Percentiles rank a stretch among this genome's conserved stretches.
Evolutionary conservation across 1,139 yeast species (phyloP).

Genomic region (Geotrichum restrictum): DNA sequence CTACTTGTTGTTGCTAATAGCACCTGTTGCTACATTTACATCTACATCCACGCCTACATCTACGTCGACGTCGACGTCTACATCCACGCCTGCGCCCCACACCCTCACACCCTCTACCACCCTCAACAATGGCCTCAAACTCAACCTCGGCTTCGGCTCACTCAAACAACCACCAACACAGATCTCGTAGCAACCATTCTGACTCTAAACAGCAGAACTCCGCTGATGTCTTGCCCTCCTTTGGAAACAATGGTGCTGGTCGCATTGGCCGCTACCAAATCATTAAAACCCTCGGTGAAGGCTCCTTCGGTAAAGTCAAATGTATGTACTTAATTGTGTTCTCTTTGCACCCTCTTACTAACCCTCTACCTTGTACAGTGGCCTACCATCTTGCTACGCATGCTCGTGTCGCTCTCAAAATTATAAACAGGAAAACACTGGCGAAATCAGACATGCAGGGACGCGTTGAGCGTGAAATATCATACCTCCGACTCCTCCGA

Average conservation of each 20-base stretch:
- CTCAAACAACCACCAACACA: not conserved
- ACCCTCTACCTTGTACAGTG: constrained; percentile 34
- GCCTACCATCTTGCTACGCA: constrained; percentile 93
- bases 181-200: not conserved
- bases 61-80: not conserved
- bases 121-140: constrained; percentile 3
- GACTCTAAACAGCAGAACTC: not conserved
- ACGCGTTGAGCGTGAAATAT: constrained; percentile 88
- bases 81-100: not conserved
- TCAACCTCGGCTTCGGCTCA: not conserved
- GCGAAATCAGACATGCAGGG: constrained; percentile 98
- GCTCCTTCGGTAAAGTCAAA: constrained; percentile 96
- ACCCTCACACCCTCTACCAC: too few species aligned
- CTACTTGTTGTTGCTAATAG: too few species aligned
- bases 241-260: constrained; percentile 27
- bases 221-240: constrained; percentile 30
- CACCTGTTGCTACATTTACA: too few species aligned
- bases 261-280: constrained; percentile 90
- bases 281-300: constrained; percentile 92
- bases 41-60: not conserved
- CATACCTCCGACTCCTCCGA: constrained; percentile 79
- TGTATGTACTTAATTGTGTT: constrained; percentile 33
- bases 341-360: not conserved
- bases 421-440: constrained; percentile 86
- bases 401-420: constrained; percentile 88